These are phyloP conservation scores for Papiliotrema laurentii DNA, from an alignment of 1,284 basidiomycete species.

Conservation along the genomic window DNA sequence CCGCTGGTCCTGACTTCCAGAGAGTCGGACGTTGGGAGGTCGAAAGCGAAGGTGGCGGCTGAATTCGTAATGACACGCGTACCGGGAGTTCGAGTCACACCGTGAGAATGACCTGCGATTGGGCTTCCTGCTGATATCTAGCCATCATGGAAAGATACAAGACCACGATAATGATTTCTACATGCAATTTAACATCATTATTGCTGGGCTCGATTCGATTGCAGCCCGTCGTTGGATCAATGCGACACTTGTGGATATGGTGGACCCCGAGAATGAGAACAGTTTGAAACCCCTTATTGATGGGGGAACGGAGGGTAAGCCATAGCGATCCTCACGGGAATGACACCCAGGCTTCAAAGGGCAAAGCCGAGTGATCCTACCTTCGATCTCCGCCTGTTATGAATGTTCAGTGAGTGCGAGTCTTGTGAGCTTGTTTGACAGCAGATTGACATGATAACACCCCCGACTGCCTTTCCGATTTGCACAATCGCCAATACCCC, in stretches of 20 bases:
- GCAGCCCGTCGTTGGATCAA: constrained; percentile 98
- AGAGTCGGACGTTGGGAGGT: constrained; percentile 75
- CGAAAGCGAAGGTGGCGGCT: constrained; percentile 91
- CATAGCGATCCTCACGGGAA: neutral
- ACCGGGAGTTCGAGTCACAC: constrained; percentile 87
- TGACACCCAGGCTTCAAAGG: constrained; percentile 81
- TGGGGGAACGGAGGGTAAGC: constrained; percentile 90
- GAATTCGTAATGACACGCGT: constrained; percentile 94
- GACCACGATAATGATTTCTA: constrained; percentile 97
- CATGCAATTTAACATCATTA: constrained; percentile 91
- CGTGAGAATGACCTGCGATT: constrained; percentile 56
- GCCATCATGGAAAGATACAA: constrained; percentile 96
- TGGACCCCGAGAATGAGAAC: constrained; percentile 84
- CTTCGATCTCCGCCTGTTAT: constrained; percentile 93
- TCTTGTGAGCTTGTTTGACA: neutral
- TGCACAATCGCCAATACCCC: constrained; percentile 99
- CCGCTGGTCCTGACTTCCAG: constrained; percentile 46
- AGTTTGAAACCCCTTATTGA: constrained; percentile 98
- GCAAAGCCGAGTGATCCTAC: constrained; percentile 94
- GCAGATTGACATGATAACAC: constrained; percentile 90
- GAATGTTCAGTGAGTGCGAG: constrained; percentile 68
- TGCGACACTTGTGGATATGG: constrained; percentile 90
- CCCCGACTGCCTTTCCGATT: constrained; percentile 94
- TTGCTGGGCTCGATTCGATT: constrained; percentile 97
- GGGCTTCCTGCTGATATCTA: constrained; percentile 35